These are phyloP conservation scores for Radiomyces spectabilis DNA, from an alignment of 192 early-diverging fungal species.

Conservation along the genomic window DNA sequence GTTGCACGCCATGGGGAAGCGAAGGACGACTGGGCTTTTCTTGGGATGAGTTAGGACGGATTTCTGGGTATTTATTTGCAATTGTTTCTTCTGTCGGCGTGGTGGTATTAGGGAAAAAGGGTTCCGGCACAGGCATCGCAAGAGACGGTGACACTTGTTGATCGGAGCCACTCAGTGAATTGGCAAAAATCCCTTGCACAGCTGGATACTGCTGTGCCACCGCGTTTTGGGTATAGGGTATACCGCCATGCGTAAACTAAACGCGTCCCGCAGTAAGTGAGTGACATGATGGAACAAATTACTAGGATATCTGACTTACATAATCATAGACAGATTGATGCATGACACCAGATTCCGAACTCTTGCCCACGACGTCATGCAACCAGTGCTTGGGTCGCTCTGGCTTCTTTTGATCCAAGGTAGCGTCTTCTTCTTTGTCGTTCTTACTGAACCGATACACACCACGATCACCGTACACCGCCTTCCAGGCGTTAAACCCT, in stretches of 20 bases:
- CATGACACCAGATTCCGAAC: not conserved
- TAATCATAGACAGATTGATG: constrained; percentile 7
- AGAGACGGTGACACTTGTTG: too few species aligned
- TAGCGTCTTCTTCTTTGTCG: not conserved
- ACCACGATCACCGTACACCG: constrained; percentile 38
- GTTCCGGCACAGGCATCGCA: constrained; percentile 7
- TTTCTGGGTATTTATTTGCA: constrained; percentile 6
- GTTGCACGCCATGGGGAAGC: constrained; percentile 1
- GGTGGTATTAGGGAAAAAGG: not conserved
- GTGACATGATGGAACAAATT: not conserved
- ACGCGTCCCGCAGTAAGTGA: too few species aligned
- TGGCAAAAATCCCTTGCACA: too few species aligned
- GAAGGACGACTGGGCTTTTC: too few species aligned
- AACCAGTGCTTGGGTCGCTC: not conserved
- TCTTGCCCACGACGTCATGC: not conserved
- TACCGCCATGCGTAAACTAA: too few species aligned
- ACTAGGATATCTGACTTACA: not conserved
- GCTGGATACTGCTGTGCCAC: too few species aligned
- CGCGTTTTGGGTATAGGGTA: too few species aligned
- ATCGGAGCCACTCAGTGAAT: too few species aligned
- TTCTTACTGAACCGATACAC: constrained; percentile 19
- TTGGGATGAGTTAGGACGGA: constrained; percentile 7
- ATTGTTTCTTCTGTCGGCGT: not conserved
- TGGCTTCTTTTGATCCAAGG: not conserved
- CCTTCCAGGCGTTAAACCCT: constrained; percentile 74